A percentile compares a stretch with the other conserved stretches of the same genome.
Evolutionary conservation across 352 stramenopile species (phyloP).

Genomic region (Globisporangium nunn): DNA sequence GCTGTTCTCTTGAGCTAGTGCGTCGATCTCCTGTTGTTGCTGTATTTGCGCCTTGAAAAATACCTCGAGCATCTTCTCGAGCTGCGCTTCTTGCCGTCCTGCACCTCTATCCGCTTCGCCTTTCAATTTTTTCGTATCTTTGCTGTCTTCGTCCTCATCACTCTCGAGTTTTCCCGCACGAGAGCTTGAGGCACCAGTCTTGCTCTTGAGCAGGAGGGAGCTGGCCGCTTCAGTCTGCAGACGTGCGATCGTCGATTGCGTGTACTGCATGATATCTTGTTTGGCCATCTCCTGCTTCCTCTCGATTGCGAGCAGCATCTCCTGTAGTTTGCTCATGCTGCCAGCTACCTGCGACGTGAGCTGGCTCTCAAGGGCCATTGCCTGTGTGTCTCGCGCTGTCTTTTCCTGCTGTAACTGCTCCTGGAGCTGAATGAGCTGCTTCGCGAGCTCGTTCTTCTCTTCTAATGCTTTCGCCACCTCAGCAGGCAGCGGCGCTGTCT

Average conservation of each 20-base stretch:
- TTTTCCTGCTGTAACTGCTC: conserved; percentile 47
- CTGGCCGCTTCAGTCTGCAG: conserved; percentile 33
- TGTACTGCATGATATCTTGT: conserved; percentile 60
- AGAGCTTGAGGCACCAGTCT: conserved; percentile 11
- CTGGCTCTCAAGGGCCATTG: conserved; percentile 32
- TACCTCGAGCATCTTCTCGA: conserved; percentile 57
- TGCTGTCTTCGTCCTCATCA: conserved; percentile 23
- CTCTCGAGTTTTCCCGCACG: conserved; percentile 37
- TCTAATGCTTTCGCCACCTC: conserved; percentile 41
- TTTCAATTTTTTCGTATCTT: conserved; percentile 3
- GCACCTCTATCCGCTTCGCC: background rate
- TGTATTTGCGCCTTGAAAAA: conserved; percentile 48
- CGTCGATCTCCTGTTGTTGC: conserved; percentile 59
- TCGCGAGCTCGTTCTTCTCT: conserved; percentile 50
- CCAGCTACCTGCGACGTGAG: conserved; percentile 37
- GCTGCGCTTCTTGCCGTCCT: conserved; percentile 25
- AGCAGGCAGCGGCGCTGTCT: conserved; percentile 17
- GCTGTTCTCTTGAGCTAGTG: conserved; percentile 47
- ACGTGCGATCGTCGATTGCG: conserved; percentile 38
- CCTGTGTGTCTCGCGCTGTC: conserved; percentile 32
- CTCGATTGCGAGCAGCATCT: conserved; percentile 54
- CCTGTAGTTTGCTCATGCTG: conserved; percentile 59
- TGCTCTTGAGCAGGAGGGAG: conserved; percentile 18
- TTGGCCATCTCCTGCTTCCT: conserved; percentile 52
- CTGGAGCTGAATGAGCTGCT: conserved; percentile 51